Evolutionary conservation across 2,329 filamentous ascomycete species (phyloP).

Genomic region (Alternaria sp.): DNA sequence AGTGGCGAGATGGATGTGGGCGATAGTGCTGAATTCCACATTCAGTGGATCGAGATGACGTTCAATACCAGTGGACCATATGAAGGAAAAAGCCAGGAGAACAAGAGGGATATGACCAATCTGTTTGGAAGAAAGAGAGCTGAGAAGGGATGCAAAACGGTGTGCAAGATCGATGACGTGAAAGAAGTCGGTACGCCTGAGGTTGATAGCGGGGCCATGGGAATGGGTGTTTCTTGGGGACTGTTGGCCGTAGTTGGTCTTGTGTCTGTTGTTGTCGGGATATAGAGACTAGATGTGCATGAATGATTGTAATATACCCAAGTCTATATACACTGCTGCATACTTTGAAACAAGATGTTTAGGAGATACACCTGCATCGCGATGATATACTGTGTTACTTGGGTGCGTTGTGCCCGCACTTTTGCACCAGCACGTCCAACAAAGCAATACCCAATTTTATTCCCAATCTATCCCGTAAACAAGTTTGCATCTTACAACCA

Average conservation of each 20-base stretch:
- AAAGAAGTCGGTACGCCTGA: constrained; percentile 43
- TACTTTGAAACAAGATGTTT: too few relatives aligned
- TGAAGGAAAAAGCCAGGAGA: constrained; percentile 19
- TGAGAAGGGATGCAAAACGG: constrained; percentile 39
- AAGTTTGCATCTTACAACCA: neutral
- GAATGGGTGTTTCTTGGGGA: constrained; percentile 35
- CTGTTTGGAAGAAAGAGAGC: constrained; percentile 28
- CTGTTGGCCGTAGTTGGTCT: constrained; percentile 29
- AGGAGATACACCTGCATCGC: too few relatives aligned
- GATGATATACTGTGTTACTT: too few relatives aligned
- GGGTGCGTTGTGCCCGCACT: too few relatives aligned
- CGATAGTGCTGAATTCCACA: constrained; percentile 61
- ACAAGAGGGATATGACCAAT: constrained; percentile 24
- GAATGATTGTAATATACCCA: neutral
- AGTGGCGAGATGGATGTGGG: constrained; percentile 63
- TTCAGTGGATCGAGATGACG: constrained; percentile 68
- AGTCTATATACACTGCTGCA: too few relatives aligned
- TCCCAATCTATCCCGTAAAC: too few relatives aligned
- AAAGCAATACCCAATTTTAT: too few relatives aligned
- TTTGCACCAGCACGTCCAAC: too few relatives aligned
- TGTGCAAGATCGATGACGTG: constrained; percentile 48
- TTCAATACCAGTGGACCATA: constrained; percentile 53
- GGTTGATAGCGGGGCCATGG: constrained; percentile 28
- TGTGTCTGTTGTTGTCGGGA: constrained; percentile 25
- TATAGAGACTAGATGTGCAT: constrained; percentile 3